Base-by-base conservation (phyloP, 768 basidiomycete genomes). In the Termitomyces sp. region DNA sequence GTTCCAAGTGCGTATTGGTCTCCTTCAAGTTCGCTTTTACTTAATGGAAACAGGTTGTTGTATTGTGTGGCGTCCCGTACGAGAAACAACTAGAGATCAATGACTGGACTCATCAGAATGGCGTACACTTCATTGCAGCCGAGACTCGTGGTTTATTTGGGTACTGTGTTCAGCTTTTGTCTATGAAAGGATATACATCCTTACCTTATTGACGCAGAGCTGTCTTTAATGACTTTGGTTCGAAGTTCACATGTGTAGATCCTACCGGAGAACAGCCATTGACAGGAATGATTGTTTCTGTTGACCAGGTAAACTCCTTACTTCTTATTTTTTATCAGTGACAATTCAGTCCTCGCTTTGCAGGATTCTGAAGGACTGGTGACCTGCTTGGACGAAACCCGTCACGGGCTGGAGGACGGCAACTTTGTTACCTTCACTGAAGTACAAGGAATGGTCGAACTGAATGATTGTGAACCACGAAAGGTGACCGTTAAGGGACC, bases 331-430 rank as follows among this genome's bases (percentile, higher is more conserved):
- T n/a, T 35, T 22, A 54, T 33, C 54, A 32, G 60, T 39, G 43
- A n/a, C 12, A 29, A 27, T 49, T 18, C 5, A 25, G 16, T 38
- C 16, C 11, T 3, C 25, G 33, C 23, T 27, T 22, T 20, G 27
- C 54, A 96, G 93, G 88, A 86, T 56, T 76, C 79, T 42, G 94
- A 97, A 50, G 95, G 89, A n/a, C 72, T 98, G 20, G 96, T 98
- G 7, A 97, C 96, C 11, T 97, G 94, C 68, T 75, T 98, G 56
- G 97, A 99, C 61, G 97, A 99, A 75, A 89, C 96, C 11, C 84
- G 97, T 56, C 97, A 98, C 69, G 97, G 97, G 18, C 81, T 99
- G n/a, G 94, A 98, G 69, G 97, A 98, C 68, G 97, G 97, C 15
- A 94, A 98, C 66, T 98, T 87, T 64, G 95, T 98, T 22, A 95